Percentiles rank a stretch among this genome's conserved stretches.
These are phyloP conservation scores for Globisporangium irregulare DNA, from an alignment of 352 stramenopile genomes.

Conservation along the genomic window DNA sequence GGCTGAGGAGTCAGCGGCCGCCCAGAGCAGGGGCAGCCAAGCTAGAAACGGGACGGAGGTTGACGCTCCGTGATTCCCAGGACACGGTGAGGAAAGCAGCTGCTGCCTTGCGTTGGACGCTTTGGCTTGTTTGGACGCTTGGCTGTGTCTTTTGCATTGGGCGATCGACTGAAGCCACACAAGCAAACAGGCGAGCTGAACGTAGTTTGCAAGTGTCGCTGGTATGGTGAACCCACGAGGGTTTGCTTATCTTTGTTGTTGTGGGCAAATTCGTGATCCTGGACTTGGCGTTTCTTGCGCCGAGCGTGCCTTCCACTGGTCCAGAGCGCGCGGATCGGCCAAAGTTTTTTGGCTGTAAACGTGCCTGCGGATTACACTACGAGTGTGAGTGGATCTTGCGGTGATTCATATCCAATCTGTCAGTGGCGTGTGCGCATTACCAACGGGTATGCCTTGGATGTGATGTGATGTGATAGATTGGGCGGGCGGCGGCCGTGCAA, in stretches of 20 bases:
- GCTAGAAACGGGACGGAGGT: background rate
- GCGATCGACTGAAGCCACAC: background rate
- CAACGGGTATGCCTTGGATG: background rate
- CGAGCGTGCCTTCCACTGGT: background rate
- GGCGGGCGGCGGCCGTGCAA: background rate
- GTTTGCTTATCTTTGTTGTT: background rate
- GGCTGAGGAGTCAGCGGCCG: background rate
- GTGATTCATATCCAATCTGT: background rate
- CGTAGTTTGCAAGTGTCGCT: background rate
- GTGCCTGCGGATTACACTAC: background rate
- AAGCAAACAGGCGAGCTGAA: background rate
- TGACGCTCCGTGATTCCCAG: background rate
- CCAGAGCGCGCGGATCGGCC: background rate
- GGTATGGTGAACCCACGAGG: background rate
- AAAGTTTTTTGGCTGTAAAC: background rate
- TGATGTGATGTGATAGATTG: background rate
- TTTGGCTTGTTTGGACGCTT: background rate
- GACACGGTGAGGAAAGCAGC: background rate
- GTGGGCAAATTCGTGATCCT: background rate
- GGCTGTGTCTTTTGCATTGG: background rate
- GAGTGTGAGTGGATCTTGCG: background rate
- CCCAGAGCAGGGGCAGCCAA: background rate
- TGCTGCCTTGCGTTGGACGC: background rate
- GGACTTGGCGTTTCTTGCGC: background rate
- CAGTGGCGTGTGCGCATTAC: background rate